Conservation (phyloP, 2,329 filamentous ascomycete genomes). For the Claviceps cyperi region DNA sequence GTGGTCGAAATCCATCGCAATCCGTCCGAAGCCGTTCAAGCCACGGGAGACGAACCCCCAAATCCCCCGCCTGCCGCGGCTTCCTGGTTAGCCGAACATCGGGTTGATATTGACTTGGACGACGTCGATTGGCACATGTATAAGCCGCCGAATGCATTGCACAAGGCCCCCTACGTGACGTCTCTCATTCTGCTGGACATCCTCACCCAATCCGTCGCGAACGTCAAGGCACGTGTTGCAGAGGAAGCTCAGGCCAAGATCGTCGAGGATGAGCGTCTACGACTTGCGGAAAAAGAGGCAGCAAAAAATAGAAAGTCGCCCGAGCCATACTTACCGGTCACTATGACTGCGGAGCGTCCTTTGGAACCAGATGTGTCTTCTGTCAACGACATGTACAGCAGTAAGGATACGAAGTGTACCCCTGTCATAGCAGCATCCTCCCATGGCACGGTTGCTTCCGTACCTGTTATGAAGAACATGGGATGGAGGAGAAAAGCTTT, state of each 20-base stretch:
- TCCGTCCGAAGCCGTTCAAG: conserved; percentile 13
- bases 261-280: conserved; percentile 15
- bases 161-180: conserved; percentile 21
- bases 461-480: neutral
- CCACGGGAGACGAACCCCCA: conserved; percentile 12
- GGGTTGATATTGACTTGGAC: conserved; percentile 12
- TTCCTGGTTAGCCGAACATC: conserved; percentile 12
- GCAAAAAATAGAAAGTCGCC: conserved; percentile 15
- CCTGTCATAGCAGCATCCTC: neutral
- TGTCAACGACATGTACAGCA: neutral
- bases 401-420: conserved; percentile 9
- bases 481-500: conserved; percentile 16
- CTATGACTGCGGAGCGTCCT: conserved; percentile 9
- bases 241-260: conserved; percentile 16
- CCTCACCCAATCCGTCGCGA: conserved; percentile 30
- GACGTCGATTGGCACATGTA: conserved; percentile 32
- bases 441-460: neutral
- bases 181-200: conserved; percentile 28
- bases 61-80: conserved; percentile 7
- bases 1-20: conserved; percentile 17
- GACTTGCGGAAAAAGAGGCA: conserved; percentile 10
- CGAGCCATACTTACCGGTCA: conserved; percentile 22
- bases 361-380: conserved; percentile 2
- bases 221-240: conserved; percentile 23
- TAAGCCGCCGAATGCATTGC: conserved; percentile 29